A percentile compares a stretch with the other conserved stretches of the same genome.
Evolutionary conservation across 352 stramenopile species (phyloP).

Genomic region (Phytophthora citrophthora): DNA sequence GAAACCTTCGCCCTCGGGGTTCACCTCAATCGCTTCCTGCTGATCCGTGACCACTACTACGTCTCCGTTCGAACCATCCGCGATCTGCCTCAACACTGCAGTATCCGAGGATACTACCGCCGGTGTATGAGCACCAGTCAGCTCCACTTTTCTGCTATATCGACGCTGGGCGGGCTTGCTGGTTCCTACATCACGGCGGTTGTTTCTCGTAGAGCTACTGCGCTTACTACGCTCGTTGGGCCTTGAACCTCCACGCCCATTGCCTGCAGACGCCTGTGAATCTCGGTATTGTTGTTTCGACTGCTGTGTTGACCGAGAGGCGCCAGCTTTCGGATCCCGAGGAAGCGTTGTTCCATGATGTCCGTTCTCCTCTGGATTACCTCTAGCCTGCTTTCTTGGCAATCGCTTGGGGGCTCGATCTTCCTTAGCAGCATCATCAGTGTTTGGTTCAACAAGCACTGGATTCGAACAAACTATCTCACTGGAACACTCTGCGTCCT

Average conservation of each 20-base stretch:
- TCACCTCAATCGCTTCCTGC: conserved; percentile 11
- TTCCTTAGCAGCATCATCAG: background rate
- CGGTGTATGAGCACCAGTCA: background rate
- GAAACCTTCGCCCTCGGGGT: conserved; percentile 18
- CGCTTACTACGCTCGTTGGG: conserved; percentile 2
- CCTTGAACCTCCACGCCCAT: conserved; percentile 5
- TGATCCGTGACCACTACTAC: conserved; percentile 6
- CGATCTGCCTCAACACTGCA: conserved; percentile 11
- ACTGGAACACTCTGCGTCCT: background rate
- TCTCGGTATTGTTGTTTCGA: background rate
- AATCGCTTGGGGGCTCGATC: background rate
- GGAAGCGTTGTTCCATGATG: conserved; percentile 1
- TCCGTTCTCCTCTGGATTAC: background rate
- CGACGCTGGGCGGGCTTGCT: conserved; percentile 7
- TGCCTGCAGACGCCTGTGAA: background rate
- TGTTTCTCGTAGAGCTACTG: background rate
- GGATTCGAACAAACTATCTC: conserved; percentile 9
- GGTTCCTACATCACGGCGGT: conserved; percentile 1
- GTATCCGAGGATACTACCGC: conserved; percentile 7
- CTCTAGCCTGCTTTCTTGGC: too few species aligned
- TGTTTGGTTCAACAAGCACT: background rate
- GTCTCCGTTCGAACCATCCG: conserved; percentile 9
- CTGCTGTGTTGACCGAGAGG: background rate
- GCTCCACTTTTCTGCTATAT: conserved; percentile 4
- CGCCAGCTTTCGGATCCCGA: background rate